These are phyloP conservation scores for Aspergillus cristatus DNA, from an alignment of 495 filamentous ascomycete genomes.

Conservation along the genomic window DNA sequence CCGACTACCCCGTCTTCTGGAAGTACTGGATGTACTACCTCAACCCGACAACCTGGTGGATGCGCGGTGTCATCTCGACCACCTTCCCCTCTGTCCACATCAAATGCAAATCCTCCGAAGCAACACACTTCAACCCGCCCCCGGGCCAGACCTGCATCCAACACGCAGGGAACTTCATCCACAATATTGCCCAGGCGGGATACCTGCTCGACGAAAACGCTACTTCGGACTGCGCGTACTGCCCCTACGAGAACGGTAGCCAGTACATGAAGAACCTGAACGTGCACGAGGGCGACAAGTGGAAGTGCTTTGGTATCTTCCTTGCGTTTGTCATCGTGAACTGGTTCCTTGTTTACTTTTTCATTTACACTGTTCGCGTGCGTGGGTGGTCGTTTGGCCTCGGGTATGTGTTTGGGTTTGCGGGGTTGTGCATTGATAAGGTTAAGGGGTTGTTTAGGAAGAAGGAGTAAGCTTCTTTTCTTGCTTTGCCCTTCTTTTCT, in stretches of 20 bases:
- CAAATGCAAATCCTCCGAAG: constrained; percentile 48
- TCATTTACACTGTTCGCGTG: constrained; percentile 69
- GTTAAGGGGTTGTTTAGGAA: constrained; percentile 35
- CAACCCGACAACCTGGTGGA: constrained; percentile 62
- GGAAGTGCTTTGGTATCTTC: constrained; percentile 74
- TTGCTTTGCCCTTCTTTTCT: not conserved
- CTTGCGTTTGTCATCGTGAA: constrained; percentile 67
- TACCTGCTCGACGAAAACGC: constrained; percentile 52
- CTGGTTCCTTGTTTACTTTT: constrained; percentile 75
- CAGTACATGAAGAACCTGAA: constrained; percentile 65
- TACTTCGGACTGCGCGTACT: constrained; percentile 60
- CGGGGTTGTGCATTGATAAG: constrained; percentile 36
- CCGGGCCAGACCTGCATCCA: constrained; percentile 50
- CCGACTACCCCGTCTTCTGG: constrained; percentile 60
- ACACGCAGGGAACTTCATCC: constrained; percentile 51
- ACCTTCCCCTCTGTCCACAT: constrained; percentile 47
- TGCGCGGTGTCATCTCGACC: constrained; percentile 61
- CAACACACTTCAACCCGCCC: constrained; percentile 58
- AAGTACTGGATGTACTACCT: constrained; percentile 71
- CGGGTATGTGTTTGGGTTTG: constrained; percentile 42
- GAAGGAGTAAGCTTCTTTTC: constrained; percentile 2
- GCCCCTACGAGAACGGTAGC: constrained; percentile 53
- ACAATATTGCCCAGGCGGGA: constrained; percentile 34
- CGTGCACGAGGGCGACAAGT: constrained; percentile 54
- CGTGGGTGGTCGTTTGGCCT: constrained; percentile 67